These are phyloP conservation scores for Axilococcus clingmanii DNA, from an alignment of 139 green algal species.

Conservation along the genomic window DNA sequence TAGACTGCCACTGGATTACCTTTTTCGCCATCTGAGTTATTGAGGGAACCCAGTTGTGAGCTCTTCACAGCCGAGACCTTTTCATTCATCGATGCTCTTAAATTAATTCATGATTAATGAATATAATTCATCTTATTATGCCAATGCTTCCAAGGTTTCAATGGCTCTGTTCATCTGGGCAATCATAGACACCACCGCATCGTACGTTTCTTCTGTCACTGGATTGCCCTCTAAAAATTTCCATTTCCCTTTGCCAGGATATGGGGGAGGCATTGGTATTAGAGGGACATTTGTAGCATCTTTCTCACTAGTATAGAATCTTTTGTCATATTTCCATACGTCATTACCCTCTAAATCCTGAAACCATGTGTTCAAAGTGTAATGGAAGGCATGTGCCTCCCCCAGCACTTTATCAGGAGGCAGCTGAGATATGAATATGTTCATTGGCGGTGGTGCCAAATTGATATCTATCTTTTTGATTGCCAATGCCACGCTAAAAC, in stretches of 20 bases:
- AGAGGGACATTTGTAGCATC: constrained; percentile 44
- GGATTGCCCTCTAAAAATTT: constrained; percentile 51
- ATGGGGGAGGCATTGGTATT: constrained; percentile 31
- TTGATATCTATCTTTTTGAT: constrained; percentile 28
- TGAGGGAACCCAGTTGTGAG: too few species aligned
- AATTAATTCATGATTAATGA: constrained; percentile 2
- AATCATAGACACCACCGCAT: constrained; percentile 44
- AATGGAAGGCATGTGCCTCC: constrained; percentile 69
- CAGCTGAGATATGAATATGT: constrained; percentile 68
- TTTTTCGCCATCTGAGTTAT: too few species aligned
- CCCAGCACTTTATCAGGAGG: constrained; percentile 61
- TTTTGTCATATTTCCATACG: constrained; percentile 76
- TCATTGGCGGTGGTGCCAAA: constrained; percentile 32
- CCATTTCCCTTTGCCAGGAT: constrained; percentile 19
- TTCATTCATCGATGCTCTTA: too few species aligned
- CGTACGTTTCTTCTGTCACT: constrained; percentile 39
- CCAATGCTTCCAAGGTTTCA: constrained; percentile 5
- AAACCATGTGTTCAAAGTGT: constrained; percentile 64
- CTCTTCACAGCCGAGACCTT: too few species aligned
- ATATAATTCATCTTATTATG: background rate
- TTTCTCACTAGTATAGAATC: constrained; percentile 37
- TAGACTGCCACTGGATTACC: too few species aligned
- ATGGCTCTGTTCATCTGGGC: constrained; percentile 51
- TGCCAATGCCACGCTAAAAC: constrained; percentile 40
- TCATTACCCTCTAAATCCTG: constrained; percentile 33